phyloP scores from a whole-genome alignment of 495 filamentous ascomycete species.

The Aspergillus wentii region DNA sequence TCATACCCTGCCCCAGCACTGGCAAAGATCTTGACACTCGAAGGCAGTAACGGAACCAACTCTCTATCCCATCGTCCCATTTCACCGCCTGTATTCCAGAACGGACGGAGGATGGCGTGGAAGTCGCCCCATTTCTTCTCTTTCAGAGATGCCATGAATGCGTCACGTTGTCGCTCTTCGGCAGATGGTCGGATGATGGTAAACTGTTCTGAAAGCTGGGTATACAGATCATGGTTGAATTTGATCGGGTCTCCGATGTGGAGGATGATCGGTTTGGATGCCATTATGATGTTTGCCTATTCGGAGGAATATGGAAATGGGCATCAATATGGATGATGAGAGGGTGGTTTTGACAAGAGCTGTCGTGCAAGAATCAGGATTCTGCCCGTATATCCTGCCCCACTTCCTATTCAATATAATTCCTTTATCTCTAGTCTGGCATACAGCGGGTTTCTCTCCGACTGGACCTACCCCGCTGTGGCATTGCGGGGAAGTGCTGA shows the following conservation, averaged over 20 bases:
- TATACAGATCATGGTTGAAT: conserved; percentile 57
- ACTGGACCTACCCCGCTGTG: no score
- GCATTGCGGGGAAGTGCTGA: no score
- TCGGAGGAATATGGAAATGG: no score
- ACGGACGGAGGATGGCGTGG: conserved; percentile 67
- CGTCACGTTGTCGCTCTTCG: conserved; percentile 45
- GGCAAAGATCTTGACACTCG: conserved; percentile 61
- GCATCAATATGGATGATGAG: no score
- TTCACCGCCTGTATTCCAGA: conserved; percentile 75
- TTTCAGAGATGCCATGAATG: conserved; percentile 58
- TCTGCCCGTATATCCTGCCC: no score
- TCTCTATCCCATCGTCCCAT: conserved; percentile 75
- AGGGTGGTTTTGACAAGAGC: no score
- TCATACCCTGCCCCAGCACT: conserved; percentile 73
- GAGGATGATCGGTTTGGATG: conserved; percentile 45
- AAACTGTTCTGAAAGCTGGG: conserved; percentile 51
- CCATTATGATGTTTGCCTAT: conserved; percentile 9
- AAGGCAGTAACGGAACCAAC: conserved; percentile 59
- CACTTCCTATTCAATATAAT: no score
- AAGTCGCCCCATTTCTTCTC: conserved; percentile 67
- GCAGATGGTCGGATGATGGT: conserved; percentile 50
- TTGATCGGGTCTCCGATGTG: conserved; percentile 64
- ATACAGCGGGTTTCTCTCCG: no score
- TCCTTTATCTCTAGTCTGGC: no score
- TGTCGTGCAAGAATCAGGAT: no score